phyloP scores from a whole-genome alignment of 2,329 filamentous ascomycete genomes.

The Phaeosphaeria sp. region DNA sequence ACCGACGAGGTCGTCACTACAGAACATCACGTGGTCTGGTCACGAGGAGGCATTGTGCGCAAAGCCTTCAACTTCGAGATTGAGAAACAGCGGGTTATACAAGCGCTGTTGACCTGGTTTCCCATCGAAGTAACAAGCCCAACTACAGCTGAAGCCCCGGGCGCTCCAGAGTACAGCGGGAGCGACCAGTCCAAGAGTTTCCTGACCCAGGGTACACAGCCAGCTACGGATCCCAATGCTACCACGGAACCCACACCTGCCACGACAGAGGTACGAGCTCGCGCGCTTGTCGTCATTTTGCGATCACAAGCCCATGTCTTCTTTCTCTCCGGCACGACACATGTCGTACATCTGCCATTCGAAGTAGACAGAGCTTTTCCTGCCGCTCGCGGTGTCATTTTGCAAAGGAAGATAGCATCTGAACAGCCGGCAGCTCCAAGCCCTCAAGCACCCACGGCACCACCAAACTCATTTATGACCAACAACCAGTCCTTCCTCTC shows the following conservation, averaged over 20 bases:
- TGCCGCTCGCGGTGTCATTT: slow-evolving; percentile 79
- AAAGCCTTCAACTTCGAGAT: slow-evolving; percentile 85
- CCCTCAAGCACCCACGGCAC: slow-evolving; percentile 60
- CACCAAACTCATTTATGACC: slow-evolving; percentile 82
- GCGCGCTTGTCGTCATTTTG: slow-evolving; percentile 85
- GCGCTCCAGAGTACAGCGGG: slow-evolving; percentile 17
- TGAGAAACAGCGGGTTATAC: slow-evolving; percentile 84
- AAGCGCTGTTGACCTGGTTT: slow-evolving; percentile 86
- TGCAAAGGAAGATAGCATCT: slow-evolving; percentile 78
- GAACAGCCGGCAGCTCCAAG: slow-evolving; percentile 45
- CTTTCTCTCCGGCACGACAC: slow-evolving; percentile 84
- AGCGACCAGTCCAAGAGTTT: slow-evolving; percentile 26
- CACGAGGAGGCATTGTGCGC: slow-evolving; percentile 80
- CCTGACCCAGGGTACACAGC: slow-evolving; percentile 43
- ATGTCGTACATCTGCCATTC: slow-evolving; percentile 92
- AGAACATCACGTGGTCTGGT: slow-evolving; percentile 82
- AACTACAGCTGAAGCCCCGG: slow-evolving; percentile 12
- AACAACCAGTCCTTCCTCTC: slow-evolving; percentile 53
- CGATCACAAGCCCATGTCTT: slow-evolving; percentile 93
- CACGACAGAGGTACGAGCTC: slow-evolving; percentile 39
- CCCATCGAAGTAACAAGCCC: slow-evolving; percentile 53
- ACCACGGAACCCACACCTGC: slow-evolving; percentile 22
- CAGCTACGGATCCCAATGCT: slow-evolving; percentile 34
- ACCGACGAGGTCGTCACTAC: slow-evolving; percentile 86
- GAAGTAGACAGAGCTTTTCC: slow-evolving; percentile 88